Evolutionary conservation across 768 basidiomycete species (phyloP), one percentile per base, ranked within the genome.

Genomic region (Lentinula raphanica): DNA sequence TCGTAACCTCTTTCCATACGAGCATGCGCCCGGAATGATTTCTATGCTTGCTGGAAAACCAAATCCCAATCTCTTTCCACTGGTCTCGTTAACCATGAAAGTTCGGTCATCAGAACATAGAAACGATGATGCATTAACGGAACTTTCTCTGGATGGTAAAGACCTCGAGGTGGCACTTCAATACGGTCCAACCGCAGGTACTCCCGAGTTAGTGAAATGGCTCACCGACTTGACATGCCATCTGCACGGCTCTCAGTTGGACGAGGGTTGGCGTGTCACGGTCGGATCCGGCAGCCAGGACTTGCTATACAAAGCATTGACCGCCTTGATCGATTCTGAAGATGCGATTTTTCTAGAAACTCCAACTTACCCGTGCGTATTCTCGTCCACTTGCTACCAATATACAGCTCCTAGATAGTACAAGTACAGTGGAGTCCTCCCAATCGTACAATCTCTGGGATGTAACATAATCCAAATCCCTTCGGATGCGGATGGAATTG

Each of bases 11-110:
- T 79, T 85, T 58, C 90, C 85, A 0, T 77, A 94, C 23, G 95
- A 98, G 71, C 77, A 78, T 19, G 80, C 74, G 0, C 92, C 94
- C 0, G 90, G 90, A 0, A 69, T 92, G 39, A 84, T 94, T 54
- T 90, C 88, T 2, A 70, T 94, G 36, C 82, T 95, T 6, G 94
- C 94, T 0, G 96, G 96, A 28, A 93, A 95, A 69, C 95, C 95
- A 5, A 94, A 96, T 66, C 79, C 87, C 7, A 75, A 78, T 17
- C 88, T 90, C 25, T 98, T 97, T 74, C 95, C 96, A 1, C 90
- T 98, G 75, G 84, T 85, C 1, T 85, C 87, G 0, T 74, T 98
- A 63, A 85, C 80, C 54, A 83, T 91, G 69, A 81, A 76, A 2
- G 77, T 84, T 3, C 74, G 78, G 13, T 80, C 83, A 8, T 81